Conservation (phyloP, 352 stramenopile genomes). For the Phytophthora fragariaefolia region DNA sequence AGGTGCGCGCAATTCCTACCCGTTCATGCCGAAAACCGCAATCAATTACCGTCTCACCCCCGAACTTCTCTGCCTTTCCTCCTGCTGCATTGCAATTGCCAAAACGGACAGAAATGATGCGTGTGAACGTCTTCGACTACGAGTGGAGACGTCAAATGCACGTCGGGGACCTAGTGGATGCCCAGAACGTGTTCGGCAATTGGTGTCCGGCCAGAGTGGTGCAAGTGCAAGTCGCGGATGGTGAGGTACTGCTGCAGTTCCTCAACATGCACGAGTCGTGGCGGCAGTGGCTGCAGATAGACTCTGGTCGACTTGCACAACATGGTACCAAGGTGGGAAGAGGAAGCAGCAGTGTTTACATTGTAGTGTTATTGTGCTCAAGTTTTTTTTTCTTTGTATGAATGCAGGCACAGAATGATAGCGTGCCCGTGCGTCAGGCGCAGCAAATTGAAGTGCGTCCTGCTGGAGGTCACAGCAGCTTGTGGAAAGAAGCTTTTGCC, state of each 20-base stretch:
- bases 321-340: conserved; percentile 58
- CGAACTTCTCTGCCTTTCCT: conserved; percentile 7
- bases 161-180: conserved; percentile 67
- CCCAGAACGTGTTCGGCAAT: conserved; percentile 85
- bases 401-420: conserved; percentile 61
- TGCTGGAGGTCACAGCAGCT: conserved; percentile 35
- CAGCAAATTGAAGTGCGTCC: conserved; percentile 77
- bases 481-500: conserved; percentile 76
- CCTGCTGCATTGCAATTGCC: not conserved
- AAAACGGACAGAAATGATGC: conserved; percentile 75
- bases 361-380: not conserved
- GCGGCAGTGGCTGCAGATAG: conserved; percentile 67
- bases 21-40: not conserved
- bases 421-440: conserved; percentile 60
- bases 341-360: not conserved
- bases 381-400: not conserved
- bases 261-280: conserved; percentile 87
- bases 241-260: conserved; percentile 72
- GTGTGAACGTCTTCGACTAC: conserved; percentile 66
- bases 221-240: conserved; percentile 64
- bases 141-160: conserved; percentile 81
- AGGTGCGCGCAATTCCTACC: conserved; percentile 37
- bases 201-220: conserved; percentile 77
- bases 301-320: conserved; percentile 69
- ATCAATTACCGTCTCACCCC: not conserved